Conservation (phyloP, 257 asterid genomes). For the Solanum verrucosum region DNA sequence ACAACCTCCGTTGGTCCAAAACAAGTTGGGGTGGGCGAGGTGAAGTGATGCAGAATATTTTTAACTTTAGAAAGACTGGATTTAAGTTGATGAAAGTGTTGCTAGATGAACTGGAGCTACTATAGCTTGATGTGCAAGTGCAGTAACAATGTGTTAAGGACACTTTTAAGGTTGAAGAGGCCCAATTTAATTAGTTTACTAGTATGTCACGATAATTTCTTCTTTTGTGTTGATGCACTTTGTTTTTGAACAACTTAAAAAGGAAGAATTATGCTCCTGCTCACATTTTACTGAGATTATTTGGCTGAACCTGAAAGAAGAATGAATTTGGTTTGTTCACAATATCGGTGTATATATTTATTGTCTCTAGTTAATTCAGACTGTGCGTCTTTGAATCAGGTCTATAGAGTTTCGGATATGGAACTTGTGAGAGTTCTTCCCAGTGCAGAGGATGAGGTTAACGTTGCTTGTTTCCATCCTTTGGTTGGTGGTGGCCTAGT, state of each 20-base stretch:
- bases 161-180: not conserved
- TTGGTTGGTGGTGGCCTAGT: conserved; percentile 94
- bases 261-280: not conserved
- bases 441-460: conserved; percentile 97
- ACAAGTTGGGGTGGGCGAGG: not conserved
- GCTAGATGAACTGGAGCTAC: not conserved
- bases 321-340: not conserved
- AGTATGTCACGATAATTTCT: not conserved
- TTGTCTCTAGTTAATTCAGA: conserved; percentile 4
- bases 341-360: not conserved
- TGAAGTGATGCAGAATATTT: not conserved
- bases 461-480: conserved; percentile 97
- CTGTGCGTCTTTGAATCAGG: conserved; percentile 27
- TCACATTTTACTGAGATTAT: not conserved
- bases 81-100: not conserved
- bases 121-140: not conserved
- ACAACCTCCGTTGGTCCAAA: not conserved
- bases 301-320: not conserved
- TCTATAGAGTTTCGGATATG: conserved; percentile 88
- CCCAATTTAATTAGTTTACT: not conserved
- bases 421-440: conserved; percentile 96
- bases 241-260: not conserved
- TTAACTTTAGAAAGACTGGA: not conserved
- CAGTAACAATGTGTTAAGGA: not conserved
- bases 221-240: not conserved